Percentiles rank a stretch among this genome's conserved stretches.
Evolutionary conservation across 371 early-diverging fungal species (phyloP).

Genomic region (Smittium mucronatum): DNA sequence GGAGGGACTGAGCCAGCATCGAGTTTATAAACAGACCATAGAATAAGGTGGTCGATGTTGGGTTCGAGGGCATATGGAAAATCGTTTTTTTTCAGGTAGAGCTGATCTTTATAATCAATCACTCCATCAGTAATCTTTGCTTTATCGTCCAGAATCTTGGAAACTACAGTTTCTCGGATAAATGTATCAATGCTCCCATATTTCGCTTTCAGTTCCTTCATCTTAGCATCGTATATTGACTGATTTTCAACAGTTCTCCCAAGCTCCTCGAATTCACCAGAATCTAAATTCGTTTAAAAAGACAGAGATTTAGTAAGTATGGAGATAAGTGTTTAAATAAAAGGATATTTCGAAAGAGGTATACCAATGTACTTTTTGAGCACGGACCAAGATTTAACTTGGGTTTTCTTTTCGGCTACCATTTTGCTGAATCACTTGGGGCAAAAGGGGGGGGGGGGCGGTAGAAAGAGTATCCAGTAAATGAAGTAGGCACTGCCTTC

Average conservation of each 20-base stretch:
- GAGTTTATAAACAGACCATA: conserved; percentile 42
- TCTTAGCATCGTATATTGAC: neutral
- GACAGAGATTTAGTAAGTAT: neutral
- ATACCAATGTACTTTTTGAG: neutral
- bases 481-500: neutral
- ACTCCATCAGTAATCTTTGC: neutral
- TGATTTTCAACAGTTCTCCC: neutral
- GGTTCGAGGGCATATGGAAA: conserved; percentile 44
- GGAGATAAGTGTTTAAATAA: neutral
- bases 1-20: conserved; percentile 19
- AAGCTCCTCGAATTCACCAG: neutral
- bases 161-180: neutral
- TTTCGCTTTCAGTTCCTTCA: neutral
- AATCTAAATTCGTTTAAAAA: neutral
- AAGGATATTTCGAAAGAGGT: neutral
- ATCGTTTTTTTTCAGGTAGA: conserved; percentile 32
- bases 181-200: neutral
- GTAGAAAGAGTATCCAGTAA: neutral
- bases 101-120: neutral
- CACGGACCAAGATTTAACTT: neutral
- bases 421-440: neutral
- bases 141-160: neutral
- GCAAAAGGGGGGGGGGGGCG: neutral
- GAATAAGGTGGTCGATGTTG: conserved; percentile 35
- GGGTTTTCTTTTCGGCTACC: neutral